Evolutionary conservation across 345 rosid species (phyloP).

Genomic region (Firmiana major): DNA sequence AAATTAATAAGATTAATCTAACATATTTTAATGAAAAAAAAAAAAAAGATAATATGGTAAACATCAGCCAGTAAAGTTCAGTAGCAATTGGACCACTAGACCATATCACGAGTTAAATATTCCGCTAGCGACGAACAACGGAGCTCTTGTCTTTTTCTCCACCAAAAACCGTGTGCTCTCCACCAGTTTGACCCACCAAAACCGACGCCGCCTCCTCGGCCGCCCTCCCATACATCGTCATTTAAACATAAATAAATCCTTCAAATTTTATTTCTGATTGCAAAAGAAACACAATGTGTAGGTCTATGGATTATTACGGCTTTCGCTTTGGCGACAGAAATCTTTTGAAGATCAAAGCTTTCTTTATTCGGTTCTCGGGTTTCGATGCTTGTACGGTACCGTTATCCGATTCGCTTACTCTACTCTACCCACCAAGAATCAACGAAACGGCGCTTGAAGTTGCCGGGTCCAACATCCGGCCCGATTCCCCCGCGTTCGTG

Average conservation of each 20-base stretch:
- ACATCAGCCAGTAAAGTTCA: too few species aligned
- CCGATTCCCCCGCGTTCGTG: constrained; percentile 56
- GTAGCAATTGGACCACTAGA: too few species aligned
- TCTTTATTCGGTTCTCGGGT: constrained; percentile 50
- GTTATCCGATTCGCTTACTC: constrained; percentile 62
- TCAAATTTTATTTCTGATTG: background rate
- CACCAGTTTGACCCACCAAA: background rate
- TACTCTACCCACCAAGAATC: constrained; percentile 62
- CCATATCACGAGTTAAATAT: too few species aligned
- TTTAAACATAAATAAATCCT: background rate
- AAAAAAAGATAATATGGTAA: too few species aligned
- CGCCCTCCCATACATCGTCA: background rate
- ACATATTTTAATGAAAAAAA: too few species aligned
- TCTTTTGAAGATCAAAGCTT: constrained; percentile 50
- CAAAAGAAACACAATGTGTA: constrained; percentile 42
- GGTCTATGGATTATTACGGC: constrained; percentile 42
- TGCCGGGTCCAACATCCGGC: constrained; percentile 54
- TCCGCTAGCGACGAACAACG: background rate
- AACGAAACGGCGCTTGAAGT: constrained; percentile 47
- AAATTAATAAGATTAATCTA: too few species aligned
- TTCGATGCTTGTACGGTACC: constrained; percentile 2
- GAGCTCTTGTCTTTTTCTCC: background rate
- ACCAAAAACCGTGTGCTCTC: constrained; percentile 3
- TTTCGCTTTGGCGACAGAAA: constrained; percentile 16
- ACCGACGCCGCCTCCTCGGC: background rate